phyloP scores from a whole-genome alignment of 805 yeast species.

The Candida jianshihensis region DNA sequence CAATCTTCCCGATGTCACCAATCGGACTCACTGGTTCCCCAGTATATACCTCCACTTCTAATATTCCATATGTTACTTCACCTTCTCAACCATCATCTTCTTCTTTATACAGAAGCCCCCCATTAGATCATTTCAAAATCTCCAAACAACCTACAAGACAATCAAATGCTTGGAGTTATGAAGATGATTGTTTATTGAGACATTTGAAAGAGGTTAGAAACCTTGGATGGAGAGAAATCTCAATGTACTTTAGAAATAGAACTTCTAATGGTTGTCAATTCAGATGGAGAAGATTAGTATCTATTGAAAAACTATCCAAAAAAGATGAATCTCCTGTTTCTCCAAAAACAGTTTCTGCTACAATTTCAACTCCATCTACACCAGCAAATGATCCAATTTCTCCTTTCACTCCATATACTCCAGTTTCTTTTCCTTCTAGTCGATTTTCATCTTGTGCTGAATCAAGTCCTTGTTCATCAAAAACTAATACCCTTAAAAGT shows the following conservation, averaged over 20 bases:
- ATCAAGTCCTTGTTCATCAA: too few species aligned
- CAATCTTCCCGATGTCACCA: slow-evolving; percentile 3
- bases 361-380: neutral
- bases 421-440: too few species aligned
- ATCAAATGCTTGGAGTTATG: slow-evolving; percentile 51
- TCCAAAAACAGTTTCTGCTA: neutral
- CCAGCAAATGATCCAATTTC: too few species aligned
- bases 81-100: slow-evolving; percentile 2
- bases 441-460: too few species aligned
- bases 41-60: slow-evolving; percentile 4
- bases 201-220: slow-evolving; percentile 61
- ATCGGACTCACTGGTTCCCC: slow-evolving; percentile 1
- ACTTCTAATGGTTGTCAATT: slow-evolving; percentile 75
- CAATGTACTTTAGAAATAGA: slow-evolving; percentile 56
- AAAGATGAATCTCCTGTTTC: neutral
- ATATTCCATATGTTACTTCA: neutral
- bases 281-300: slow-evolving; percentile 54
- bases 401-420: too few species aligned
- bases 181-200: slow-evolving; percentile 53
- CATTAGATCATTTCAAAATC: slow-evolving; percentile 5
- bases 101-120: neutral
- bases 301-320: slow-evolving; percentile 7
- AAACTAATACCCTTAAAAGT: too few species aligned
- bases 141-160: slow-evolving; percentile 16
- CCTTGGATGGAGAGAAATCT: slow-evolving; percentile 73